Evolutionary conservation across 208 protist genomes (phyloP).

Genomic region (Naegleria gruberi): DNA sequence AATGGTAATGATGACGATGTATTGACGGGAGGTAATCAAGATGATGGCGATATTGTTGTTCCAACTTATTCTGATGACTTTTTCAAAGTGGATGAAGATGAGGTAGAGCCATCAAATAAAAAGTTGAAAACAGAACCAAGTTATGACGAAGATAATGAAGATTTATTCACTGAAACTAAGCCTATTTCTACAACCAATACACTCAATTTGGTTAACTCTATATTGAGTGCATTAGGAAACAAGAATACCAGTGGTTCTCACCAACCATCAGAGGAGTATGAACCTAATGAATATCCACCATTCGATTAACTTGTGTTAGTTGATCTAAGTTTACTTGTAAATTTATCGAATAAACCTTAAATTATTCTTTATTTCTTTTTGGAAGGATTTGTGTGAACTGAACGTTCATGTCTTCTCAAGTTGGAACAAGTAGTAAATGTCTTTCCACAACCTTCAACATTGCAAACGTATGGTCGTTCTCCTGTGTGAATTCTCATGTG

Average conservation of each 20-base stretch:
- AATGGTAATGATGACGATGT: background rate
- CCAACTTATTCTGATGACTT: background rate
- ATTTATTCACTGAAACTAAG: background rate
- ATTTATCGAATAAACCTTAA: background rate
- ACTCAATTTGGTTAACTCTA: background rate
- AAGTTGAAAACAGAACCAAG: background rate
- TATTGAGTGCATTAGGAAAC: background rate
- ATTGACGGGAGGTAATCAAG: too few relatives aligned
- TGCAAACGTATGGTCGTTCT: conserved; percentile 26
- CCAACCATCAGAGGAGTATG: background rate
- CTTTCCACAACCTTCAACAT: conserved; percentile 27
- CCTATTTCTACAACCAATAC: background rate
- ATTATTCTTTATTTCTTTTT: background rate
- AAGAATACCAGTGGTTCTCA: background rate
- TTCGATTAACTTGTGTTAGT: background rate
- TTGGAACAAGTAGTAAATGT: conserved; percentile 21
- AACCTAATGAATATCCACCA: background rate
- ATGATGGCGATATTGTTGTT: background rate
- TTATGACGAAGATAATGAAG: background rate
- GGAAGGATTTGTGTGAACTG: background rate
- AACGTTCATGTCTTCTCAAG: conserved; percentile 20
- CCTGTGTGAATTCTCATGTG: conserved; percentile 29
- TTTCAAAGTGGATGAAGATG: background rate
- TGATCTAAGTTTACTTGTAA: too few relatives aligned
- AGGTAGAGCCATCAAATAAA: background rate